Evolutionary conservation across 768 basidiomycete species (phyloP).

Genomic region (Trametes cingulata): DNA sequence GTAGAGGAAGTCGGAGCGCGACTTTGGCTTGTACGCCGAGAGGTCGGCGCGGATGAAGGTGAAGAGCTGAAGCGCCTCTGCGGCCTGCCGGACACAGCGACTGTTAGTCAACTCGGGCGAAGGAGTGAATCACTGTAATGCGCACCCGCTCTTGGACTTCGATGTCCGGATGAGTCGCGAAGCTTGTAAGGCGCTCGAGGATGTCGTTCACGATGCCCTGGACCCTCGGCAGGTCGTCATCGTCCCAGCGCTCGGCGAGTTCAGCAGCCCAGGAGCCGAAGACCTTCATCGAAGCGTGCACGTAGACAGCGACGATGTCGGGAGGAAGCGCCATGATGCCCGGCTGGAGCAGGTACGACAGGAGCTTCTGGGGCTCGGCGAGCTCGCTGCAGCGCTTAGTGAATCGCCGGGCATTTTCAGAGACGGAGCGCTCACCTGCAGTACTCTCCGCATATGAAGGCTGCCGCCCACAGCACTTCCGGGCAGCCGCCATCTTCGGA

Average conservation of each 20-base stretch:
- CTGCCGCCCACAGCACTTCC: slow-evolving; percentile 90
- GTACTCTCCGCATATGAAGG: slow-evolving; percentile 96
- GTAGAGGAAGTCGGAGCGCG: slow-evolving; percentile 36
- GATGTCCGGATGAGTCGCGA: slow-evolving; percentile 65
- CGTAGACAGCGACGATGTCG: slow-evolving; percentile 73
- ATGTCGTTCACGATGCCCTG: slow-evolving; percentile 64
- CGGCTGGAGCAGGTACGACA: slow-evolving; percentile 68
- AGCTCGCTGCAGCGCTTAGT: slow-evolving; percentile 55
- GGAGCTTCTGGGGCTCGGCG: slow-evolving; percentile 71
- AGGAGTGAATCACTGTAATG: slow-evolving; percentile 13
- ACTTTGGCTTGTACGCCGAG: slow-evolving; percentile 46
- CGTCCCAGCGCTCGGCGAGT: slow-evolving; percentile 74
- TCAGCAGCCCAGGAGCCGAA: slow-evolving; percentile 85
- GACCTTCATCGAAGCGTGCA: slow-evolving; percentile 83
- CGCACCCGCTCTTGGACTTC: slow-evolving; percentile 92
- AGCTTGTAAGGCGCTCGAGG: slow-evolving; percentile 55
- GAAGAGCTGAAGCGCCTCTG: slow-evolving; percentile 74
- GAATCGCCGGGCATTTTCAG: slow-evolving; percentile 6
- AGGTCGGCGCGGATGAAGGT: slow-evolving; percentile 77
- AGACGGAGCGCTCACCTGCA: slow-evolving; percentile 60
- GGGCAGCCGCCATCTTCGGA: slow-evolving; percentile 73
- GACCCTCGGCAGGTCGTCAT: slow-evolving; percentile 65
- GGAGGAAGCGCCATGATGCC: slow-evolving; percentile 56
- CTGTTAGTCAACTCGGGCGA: neutral
- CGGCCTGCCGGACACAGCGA: slow-evolving; percentile 57